Percentiles rank a stretch among this genome's conserved stretches.
Conservation (phyloP, 768 basidiomycete genomes). For the Boletus pseudopeckii region DNA sequence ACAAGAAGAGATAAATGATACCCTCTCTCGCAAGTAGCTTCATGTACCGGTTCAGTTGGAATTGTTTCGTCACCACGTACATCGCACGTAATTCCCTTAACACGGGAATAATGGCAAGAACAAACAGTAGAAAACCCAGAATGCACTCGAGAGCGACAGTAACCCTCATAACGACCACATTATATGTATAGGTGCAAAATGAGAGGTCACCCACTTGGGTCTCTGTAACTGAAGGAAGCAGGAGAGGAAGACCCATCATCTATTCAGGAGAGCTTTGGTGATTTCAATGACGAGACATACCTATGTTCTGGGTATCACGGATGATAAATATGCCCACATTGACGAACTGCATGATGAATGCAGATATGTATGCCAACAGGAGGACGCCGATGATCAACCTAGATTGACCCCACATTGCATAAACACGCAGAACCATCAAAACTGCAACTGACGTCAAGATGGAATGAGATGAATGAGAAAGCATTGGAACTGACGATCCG, state of each 20-base stretch:
- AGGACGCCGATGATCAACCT: neutral
- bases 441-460: neutral
- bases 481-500: neutral
- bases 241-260: neutral
- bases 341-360: neutral
- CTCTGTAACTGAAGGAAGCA: neutral
- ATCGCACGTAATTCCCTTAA: neutral
- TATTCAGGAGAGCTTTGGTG: neutral
- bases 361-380: neutral
- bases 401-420: slow-evolving; percentile 1
- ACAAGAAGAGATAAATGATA: slow-evolving; percentile 2
- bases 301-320: neutral
- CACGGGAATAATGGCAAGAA: neutral
- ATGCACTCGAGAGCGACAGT: neutral
- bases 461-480: neutral
- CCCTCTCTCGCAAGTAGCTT: neutral
- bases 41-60: slow-evolving; percentile 1
- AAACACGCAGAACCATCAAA: slow-evolving; percentile 9
- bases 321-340: neutral
- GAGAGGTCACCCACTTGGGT: neutral
- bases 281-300: neutral
- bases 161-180: neutral
- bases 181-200: neutral
- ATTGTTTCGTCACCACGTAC: neutral
- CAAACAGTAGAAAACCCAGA: neutral